These are phyloP conservation scores for Aspergillus heteromorphus DNA, from an alignment of 495 filamentous ascomycete genomes.

Conservation along the genomic window DNA sequence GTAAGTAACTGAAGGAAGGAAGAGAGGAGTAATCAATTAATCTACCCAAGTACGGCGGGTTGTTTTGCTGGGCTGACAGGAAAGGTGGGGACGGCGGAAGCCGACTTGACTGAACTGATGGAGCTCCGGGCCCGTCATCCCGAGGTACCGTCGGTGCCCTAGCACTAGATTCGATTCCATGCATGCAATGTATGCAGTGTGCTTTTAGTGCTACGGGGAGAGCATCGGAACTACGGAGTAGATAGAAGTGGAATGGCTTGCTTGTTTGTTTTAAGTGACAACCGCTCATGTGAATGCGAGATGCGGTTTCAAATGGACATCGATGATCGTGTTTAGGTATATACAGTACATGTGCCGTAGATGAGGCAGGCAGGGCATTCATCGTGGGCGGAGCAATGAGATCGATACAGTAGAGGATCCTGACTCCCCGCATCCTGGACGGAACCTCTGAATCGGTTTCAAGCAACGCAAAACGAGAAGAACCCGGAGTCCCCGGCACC, in stretches of 20 bases:
- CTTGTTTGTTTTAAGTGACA: no score
- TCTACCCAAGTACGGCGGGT: neutral
- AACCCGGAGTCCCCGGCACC: neutral
- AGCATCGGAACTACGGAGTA: no score
- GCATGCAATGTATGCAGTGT: no score
- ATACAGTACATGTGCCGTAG: slow-evolving; percentile 5
- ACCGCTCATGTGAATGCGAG: no score
- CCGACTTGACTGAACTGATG: no score
- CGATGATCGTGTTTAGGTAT: neutral
- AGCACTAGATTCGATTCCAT: no score
- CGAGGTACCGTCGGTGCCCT: no score
- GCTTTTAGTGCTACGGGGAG: no score
- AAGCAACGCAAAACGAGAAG: neutral
- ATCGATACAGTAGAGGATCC: neutral
- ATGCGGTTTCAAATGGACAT: neutral
- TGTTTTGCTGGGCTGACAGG: neutral
- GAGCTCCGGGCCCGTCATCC: no score
- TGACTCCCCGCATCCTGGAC: neutral
- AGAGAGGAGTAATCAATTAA: neutral
- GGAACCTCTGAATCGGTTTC: neutral
- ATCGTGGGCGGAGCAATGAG: neutral
- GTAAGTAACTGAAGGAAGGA: neutral
- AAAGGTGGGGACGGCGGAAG: neutral
- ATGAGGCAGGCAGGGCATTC: slow-evolving; percentile 1
- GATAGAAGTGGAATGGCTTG: no score